Evolutionary conservation across 2,329 filamentous ascomycete species (phyloP).

Genomic region (Cordyceps fumosorosea): DNA sequence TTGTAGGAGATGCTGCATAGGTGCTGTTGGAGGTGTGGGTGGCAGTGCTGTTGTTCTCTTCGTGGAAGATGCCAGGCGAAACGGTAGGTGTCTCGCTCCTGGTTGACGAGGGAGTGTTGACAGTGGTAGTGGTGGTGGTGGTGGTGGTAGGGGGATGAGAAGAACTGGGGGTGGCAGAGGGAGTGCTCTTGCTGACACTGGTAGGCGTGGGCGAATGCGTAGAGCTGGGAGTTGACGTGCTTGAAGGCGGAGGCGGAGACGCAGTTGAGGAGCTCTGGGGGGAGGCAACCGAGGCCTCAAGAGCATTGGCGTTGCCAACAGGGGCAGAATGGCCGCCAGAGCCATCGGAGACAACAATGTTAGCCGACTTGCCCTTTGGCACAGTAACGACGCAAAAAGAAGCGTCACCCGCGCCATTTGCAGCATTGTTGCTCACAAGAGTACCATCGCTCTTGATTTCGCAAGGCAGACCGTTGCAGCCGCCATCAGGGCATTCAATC

Average conservation of each 20-base stretch:
- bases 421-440: constrained; percentile 33
- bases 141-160: constrained; percentile 1
- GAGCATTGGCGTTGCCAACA: constrained; percentile 15
- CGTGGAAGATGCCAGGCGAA: constrained; percentile 46
- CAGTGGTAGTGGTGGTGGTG: constrained; percentile 15
- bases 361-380: constrained; percentile 56
- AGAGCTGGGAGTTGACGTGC: constrained; percentile 19
- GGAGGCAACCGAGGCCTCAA: constrained; percentile 14
- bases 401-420: constrained; percentile 59
- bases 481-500: constrained; percentile 59
- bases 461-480: constrained; percentile 70
- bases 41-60: constrained; percentile 39
- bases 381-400: constrained; percentile 74
- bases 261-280: constrained; percentile 14
- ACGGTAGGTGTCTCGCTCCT: constrained; percentile 22
- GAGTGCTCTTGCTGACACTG: constrained; percentile 2
- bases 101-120: constrained; percentile 16
- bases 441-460: constrained; percentile 43
- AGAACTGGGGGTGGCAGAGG: constrained; percentile 13
- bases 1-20: constrained; percentile 19
- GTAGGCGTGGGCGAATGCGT: constrained; percentile 23
- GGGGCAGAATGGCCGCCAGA: constrained; percentile 17
- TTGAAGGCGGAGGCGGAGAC: constrained; percentile 18
- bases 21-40: constrained; percentile 16
- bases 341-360: constrained; percentile 55